Base-by-base conservation (phyloP, 2,329 filamentous ascomycete genomes). In the Ampelomyces quisqualis region DNA sequence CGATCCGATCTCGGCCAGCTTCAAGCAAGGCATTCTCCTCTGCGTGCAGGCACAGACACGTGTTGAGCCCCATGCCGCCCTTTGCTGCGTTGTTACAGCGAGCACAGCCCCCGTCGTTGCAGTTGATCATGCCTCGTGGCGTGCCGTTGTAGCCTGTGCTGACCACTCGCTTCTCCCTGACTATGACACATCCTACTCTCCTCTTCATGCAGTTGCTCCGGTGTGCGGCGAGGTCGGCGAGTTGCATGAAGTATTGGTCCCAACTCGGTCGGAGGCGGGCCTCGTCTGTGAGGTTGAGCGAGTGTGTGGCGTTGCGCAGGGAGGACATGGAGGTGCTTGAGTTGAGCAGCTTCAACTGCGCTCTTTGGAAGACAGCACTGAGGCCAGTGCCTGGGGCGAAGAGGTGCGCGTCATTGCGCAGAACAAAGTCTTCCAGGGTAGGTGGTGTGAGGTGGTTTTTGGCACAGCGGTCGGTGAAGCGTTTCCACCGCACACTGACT, bases 151-250 rank as follows among this genome's bases (percentile, higher is more conserved):
- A 98, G 14, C 93, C 93, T 0, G 93, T 98, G 63, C 85, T 89
- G 54, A 97, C 88, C 49, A 98, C 93, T 55, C 90, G 81, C 59
- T 84, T 84, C 62, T 90, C 85, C 49, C 85, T 78, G 22, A 97
- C 90, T 7, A 98, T 77, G 5, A 97, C 93, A 70, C 90, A 96
- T 6, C 93, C 93, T 1, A 98, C 93, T 51, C 91, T 83, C 20
- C 93, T 80, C 73, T 97, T 96, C 93, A 98, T 98, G 74, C 93
- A 98, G 70, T 98, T 98, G 63, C 85, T 89, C 51, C 93, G 81
- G 55, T 89, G 86, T 1, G 91, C 88, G 6, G 93, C 93, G 33
- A 98, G 81, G 22, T 87, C 89, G 4, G 93, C 90, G n/a, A 98
- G 77, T 27, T 88, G 82, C 93, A 98, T 98, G 65, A 98, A 98